A percentile compares a stretch with the other conserved stretches of the same genome.
Evolutionary conservation across 2,329 filamentous ascomycete species (phyloP).

Genomic region (Allantophomopsis lycopodina): DNA sequence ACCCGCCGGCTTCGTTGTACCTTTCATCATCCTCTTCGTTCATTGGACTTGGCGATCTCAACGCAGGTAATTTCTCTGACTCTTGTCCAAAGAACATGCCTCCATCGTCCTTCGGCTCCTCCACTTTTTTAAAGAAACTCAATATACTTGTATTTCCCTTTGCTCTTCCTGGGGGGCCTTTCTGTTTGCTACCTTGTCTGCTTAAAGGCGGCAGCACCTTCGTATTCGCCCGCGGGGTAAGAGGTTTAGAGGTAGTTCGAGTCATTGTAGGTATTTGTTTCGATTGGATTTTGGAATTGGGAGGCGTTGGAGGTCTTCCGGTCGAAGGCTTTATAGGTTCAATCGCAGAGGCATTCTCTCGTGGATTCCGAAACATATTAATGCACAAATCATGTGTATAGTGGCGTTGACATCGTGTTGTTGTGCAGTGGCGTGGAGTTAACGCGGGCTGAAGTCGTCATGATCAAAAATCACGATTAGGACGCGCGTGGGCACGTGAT

Average conservation of each 20-base stretch:
- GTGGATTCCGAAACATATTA: conserved; percentile 38
- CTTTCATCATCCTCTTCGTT: conserved; percentile 14
- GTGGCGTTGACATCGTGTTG: no score
- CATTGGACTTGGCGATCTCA: conserved; percentile 4
- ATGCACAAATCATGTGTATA: no score
- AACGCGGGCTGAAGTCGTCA: no score
- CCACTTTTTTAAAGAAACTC: conserved; percentile 61
- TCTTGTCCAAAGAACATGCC: conserved; percentile 35
- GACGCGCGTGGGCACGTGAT: no score
- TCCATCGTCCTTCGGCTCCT: conserved; percentile 32
- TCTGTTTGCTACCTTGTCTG: conserved; percentile 11
- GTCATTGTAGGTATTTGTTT: conserved; percentile 7
- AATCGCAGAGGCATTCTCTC: conserved; percentile 26
- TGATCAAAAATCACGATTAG: no score
- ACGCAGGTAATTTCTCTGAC: conserved; percentile 4
- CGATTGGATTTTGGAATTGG: conserved; percentile 8
- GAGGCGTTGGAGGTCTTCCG: conserved; percentile 38
- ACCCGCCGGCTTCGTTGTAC: conserved; percentile 23
- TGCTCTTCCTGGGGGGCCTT: conserved; percentile 4
- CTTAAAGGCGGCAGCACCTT: conserved; percentile 7
- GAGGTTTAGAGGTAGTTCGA: conserved; percentile 12
- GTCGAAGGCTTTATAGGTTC: conserved; percentile 26
- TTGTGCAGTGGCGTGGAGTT: no score
- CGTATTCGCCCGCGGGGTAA: conserved; percentile 13
- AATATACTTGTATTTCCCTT: conserved; percentile 52